Conservation (phyloP, 441 rosid genomes). For the Erodium moschatum region DNA sequence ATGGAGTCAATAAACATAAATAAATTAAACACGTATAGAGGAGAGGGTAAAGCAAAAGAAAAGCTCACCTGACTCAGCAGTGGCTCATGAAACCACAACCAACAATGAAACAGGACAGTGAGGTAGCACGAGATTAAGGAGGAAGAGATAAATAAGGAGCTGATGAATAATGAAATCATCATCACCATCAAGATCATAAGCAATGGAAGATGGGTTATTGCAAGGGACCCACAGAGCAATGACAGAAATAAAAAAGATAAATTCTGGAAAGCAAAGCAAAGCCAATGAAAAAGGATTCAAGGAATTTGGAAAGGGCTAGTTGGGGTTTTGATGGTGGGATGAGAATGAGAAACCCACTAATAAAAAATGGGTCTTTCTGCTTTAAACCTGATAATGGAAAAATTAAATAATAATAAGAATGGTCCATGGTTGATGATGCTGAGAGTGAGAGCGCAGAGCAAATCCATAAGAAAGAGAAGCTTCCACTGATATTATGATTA, state of each 20-base stretch:
- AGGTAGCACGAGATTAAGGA: constrained; percentile 7
- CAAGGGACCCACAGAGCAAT: constrained; percentile 47
- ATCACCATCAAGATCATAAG: constrained; percentile 20
- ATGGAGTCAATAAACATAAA: neutral
- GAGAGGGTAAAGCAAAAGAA: neutral
- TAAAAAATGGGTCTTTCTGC: constrained; percentile 18
- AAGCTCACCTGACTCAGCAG: constrained; percentile 30
- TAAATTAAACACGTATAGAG: neutral
- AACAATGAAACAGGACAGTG: constrained; percentile 21
- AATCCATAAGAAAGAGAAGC: constrained; percentile 7
- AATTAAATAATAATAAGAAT: neutral
- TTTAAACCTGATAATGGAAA: constrained; percentile 11
- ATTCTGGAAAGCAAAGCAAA: constrained; percentile 14
- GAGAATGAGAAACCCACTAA: constrained; percentile 56
- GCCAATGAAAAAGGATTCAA: constrained; percentile 21
- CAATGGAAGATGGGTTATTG: constrained; percentile 24
- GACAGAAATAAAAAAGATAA: constrained; percentile 10
- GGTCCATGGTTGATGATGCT: constrained; percentile 10
- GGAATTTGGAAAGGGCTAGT: constrained; percentile 4
- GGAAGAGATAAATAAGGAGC: constrained; percentile 19
- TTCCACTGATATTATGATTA: constrained; percentile 8
- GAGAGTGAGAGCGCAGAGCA: constrained; percentile 5
- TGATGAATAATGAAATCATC: constrained; percentile 15
- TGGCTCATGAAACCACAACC: constrained; percentile 19
- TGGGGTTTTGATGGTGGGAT: constrained; percentile 26